Base-by-base conservation (phyloP, 2,329 filamentous ascomycete genomes). In the Akanthomyces dipterigenus region DNA sequence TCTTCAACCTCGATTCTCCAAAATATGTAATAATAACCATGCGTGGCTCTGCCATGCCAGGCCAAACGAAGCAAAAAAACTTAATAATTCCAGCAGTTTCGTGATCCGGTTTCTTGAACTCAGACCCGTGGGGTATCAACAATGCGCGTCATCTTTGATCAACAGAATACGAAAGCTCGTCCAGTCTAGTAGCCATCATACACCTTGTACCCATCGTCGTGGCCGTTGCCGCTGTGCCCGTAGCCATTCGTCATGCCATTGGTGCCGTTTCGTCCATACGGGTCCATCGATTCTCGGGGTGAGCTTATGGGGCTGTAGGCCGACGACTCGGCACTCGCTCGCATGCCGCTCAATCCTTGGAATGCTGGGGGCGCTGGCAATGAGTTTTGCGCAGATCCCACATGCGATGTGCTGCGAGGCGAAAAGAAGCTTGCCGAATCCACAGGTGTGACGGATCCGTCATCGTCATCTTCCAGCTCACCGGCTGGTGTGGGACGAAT, bases 381-480 rank as follows among this genome's bases (percentile, higher is more conserved):
- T 7, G 75, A 72, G 38, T 75, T 76, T 54, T 77, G 76, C 40
- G 62, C 48, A 49, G 58, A 62, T 18, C 70, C 70, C 34, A 66
- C 66, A 49, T 73, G 74, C 64, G 67, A 72, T 9, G 72, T 81
- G 64, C 77, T 81, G 45, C 75, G 80, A 63, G 79, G 85, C 57
- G 79, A 89, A 71, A 90, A 89, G 75, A 89, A 90, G 20, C 85
- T 85, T 1, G 82, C 82, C 7, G 85, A 87, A 62, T 89, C 87
- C 45, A 88, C 81, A 0, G 88, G 86, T 6, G 84, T 86, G 11
- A 85, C 75, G 9, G 81, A 82, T 56, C 82, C 85, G 57, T 91
- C 88, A 55, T 91, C 88, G 12, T 91, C 88, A 24, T 89, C 85
- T 59, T 91, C 88, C n/a, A 95, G 77, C 69, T 96, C 90, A 50